Evolutionary conservation across 1,284 basidiomycete species (phyloP), one percentile per base, ranked within the genome.

Genomic region (Apiotrichum sp.): DNA sequence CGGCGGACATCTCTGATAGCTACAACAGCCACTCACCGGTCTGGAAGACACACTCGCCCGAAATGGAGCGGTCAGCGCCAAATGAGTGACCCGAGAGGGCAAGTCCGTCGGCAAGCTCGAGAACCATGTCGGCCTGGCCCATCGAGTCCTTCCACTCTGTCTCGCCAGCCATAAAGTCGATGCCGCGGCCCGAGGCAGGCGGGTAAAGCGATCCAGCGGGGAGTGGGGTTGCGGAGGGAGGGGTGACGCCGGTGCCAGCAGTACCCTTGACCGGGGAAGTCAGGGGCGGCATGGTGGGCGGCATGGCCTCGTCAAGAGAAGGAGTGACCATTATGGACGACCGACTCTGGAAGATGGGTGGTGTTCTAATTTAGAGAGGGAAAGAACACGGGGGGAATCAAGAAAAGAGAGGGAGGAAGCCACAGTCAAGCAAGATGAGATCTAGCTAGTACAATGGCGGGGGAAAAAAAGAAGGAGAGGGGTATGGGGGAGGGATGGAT

Each of bases 21-120:
- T 35, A 31, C 33, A 13, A n/a, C 16, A 35, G 43, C 29, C 22
- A 76, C 87, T 77, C 71, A 96, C 95, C 95, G 53, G 96, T 99
- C 80, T 98, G 93, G 80, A 99, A 99, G 72, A 99, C 96, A 75
- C 95, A 98, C 83, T 99, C 96, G 67, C 96, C 96, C 22, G 93
- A 83, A 50, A 97, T 81, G 75, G 89, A 93, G 80, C 92, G 95
- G 67, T 89, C 81, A 3, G 92, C 92, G 68, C 96, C 96, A 71
- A 99, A 98, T 72, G 88, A 91, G 72, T 90, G 86, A 48, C 96
- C 96, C 55, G 86, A 81, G 69, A 86, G 90, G 1, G 89, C 86
- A 58, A 89, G 85, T 11, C 95, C 95, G 77, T 98, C 95, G 51
- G 84, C 84, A 56, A 99, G 82, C 78, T 98, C 93, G 58, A 98